Evolutionary conservation across 2,329 filamentous ascomycete species (phyloP).

Genomic region (Septoria linicola): DNA sequence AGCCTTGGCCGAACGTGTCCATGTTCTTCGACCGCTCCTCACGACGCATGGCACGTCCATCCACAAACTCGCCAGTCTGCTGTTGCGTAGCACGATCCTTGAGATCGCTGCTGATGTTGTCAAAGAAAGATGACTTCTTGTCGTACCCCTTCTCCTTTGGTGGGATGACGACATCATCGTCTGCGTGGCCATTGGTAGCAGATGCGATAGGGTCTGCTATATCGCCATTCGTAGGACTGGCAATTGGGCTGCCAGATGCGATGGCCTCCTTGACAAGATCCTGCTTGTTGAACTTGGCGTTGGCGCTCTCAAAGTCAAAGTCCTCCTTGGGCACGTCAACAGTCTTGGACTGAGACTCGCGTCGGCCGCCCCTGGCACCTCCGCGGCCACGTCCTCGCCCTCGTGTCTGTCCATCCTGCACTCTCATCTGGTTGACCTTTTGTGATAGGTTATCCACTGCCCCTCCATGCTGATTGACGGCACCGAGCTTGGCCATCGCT

Average conservation of each 20-base stretch:
- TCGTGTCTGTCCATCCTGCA: slow-evolving; percentile 34
- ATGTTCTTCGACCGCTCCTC: slow-evolving; percentile 96
- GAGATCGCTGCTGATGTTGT: slow-evolving; percentile 94
- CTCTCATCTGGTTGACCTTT: slow-evolving; percentile 74
- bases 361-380: slow-evolving; percentile 41
- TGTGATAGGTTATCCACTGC: slow-evolving; percentile 67
- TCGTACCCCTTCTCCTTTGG: slow-evolving; percentile 65
- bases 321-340: slow-evolving; percentile 88
- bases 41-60: slow-evolving; percentile 81
- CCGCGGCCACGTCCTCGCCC: slow-evolving; percentile 51
- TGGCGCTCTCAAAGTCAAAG: slow-evolving; percentile 84
- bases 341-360: slow-evolving; percentile 44
- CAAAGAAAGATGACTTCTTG: slow-evolving; percentile 88
- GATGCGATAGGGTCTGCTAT: slow-evolving; percentile 26
- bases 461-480: slow-evolving; percentile 31
- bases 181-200: slow-evolving; percentile 33
- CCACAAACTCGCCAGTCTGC: slow-evolving; percentile 58
- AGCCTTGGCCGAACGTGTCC: slow-evolving; percentile 96
- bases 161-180: slow-evolving; percentile 46
- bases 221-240: slow-evolving; percentile 37
- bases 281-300: slow-evolving; percentile 87
- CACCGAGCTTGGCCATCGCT: slow-evolving; percentile 71
- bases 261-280: slow-evolving; percentile 87
- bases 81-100: slow-evolving; percentile 70
- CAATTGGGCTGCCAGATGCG: slow-evolving; percentile 69